phyloP scores from a whole-genome alignment of 257 asterid species.

The Ajuga chamaepitys region DNA sequence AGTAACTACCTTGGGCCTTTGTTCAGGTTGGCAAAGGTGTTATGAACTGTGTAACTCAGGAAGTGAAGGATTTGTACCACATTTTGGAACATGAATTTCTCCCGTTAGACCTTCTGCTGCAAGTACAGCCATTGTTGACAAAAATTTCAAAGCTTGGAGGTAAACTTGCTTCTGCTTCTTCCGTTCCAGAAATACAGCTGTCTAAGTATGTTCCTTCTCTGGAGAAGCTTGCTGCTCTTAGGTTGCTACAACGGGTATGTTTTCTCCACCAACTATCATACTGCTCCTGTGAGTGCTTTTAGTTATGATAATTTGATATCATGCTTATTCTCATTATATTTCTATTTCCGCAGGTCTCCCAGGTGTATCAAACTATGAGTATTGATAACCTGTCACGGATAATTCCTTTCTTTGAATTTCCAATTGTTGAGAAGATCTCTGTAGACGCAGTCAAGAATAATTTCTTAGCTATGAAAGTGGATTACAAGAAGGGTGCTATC shows the following conservation, averaged over 20 bases:
- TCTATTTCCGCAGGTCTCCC: conserved; percentile 57
- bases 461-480: conserved; percentile 69
- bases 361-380: conserved; percentile 72
- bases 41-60: conserved; percentile 77
- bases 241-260: conserved; percentile 79
- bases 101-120: conserved; percentile 62
- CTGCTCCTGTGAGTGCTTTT: not conserved
- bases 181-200: conserved; percentile 36
- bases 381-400: conserved; percentile 59
- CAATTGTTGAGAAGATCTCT: conserved; percentile 71
- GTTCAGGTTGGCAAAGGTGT: conserved; percentile 81
- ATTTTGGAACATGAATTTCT: conserved; percentile 61
- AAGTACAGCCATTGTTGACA: conserved; percentile 31
- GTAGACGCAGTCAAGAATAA: conserved; percentile 77
- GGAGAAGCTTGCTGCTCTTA: conserved; percentile 77
- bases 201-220: conserved; percentile 64
- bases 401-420: conserved; percentile 68
- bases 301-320: not conserved
- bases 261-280: not conserved
- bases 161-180: conserved; percentile 18
- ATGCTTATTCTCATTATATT: not conserved
- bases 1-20: conserved; percentile 9
- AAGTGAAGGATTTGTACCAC: conserved; percentile 40
- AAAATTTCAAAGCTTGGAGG: conserved; percentile 19
- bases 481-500: conserved; percentile 67